Evolutionary conservation across 495 filamentous ascomycete genomes (phyloP).

Genomic region (Extremus antarcticus): DNA sequence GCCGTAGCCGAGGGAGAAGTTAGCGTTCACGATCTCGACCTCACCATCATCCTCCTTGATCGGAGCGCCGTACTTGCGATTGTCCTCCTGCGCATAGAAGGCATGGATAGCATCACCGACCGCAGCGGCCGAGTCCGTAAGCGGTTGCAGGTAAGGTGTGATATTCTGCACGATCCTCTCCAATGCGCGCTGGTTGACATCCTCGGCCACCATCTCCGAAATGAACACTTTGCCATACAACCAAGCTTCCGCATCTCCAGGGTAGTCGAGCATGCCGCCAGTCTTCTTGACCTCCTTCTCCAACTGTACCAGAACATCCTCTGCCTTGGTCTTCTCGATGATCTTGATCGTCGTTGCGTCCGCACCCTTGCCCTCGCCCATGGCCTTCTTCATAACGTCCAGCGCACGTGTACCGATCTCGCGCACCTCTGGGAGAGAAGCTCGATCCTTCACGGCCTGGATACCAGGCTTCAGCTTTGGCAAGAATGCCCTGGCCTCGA

Average conservation of each 20-base stretch:
- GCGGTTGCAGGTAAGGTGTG: constrained; percentile 60
- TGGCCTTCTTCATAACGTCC: constrained; percentile 85
- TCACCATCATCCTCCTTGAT: constrained; percentile 76
- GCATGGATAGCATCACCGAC: constrained; percentile 56
- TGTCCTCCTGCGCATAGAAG: constrained; percentile 68
- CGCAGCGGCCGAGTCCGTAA: constrained; percentile 50
- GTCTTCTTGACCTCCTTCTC: constrained; percentile 62
- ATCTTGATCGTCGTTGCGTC: constrained; percentile 44
- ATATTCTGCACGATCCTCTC: constrained; percentile 56
- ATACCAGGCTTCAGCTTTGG: constrained; percentile 93
- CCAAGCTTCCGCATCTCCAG: constrained; percentile 53
- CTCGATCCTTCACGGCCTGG: constrained; percentile 72
- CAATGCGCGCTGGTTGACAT: constrained; percentile 72
- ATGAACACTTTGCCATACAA: constrained; percentile 62
- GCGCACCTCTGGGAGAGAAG: constrained; percentile 89
- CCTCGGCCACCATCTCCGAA: constrained; percentile 76
- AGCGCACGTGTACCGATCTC: constrained; percentile 76
- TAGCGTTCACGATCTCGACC: constrained; percentile 91
- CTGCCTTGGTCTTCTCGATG: constrained; percentile 55
- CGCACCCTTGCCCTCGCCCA: constrained; percentile 49
- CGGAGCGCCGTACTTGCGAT: constrained; percentile 76
- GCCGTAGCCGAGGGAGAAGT: constrained; percentile 95
- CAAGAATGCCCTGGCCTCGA: constrained; percentile 91
- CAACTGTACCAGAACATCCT: constrained; percentile 66
- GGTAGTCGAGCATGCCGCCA: constrained; percentile 46